These are phyloP conservation scores for Kazachstania psychrophila DNA, from an alignment of 805 yeast species.

Conservation along the genomic window DNA sequence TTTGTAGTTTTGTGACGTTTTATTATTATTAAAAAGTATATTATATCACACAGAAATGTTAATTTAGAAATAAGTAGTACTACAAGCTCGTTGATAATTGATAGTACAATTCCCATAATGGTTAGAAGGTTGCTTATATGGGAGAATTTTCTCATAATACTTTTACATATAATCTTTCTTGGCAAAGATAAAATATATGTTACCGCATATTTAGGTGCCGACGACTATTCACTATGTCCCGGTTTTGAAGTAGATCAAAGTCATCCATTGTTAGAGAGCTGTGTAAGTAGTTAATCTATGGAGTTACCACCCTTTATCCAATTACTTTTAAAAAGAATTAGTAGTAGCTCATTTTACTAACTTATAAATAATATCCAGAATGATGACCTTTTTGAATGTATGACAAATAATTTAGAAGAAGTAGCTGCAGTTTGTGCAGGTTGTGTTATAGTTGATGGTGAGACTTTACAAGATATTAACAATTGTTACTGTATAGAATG, in stretches of 20 bases:
- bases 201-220: no score
- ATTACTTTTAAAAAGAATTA: neutral
- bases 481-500: conserved; percentile 20
- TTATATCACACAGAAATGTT: no score
- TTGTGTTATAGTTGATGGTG: conserved; percentile 11
- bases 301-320: no score
- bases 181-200: no score
- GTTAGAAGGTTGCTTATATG: no score
- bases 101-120: no score
- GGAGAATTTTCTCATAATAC: no score
- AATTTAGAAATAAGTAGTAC: no score
- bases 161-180: no score
- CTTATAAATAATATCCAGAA: neutral
- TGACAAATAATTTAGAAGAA: no score
- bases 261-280: neutral
- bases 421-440: conserved; percentile 13
- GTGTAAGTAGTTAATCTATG: no score
- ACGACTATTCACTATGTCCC: neutral
- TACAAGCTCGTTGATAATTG: neutral
- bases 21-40: no score
- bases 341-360: neutral
- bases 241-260: neutral
- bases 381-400: neutral
- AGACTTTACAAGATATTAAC: conserved; percentile 8
- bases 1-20: neutral